These are phyloP conservation scores for Papiliotrema flavescens DNA, from an alignment of 1,284 basidiomycete species.

Conservation along the genomic window DNA sequence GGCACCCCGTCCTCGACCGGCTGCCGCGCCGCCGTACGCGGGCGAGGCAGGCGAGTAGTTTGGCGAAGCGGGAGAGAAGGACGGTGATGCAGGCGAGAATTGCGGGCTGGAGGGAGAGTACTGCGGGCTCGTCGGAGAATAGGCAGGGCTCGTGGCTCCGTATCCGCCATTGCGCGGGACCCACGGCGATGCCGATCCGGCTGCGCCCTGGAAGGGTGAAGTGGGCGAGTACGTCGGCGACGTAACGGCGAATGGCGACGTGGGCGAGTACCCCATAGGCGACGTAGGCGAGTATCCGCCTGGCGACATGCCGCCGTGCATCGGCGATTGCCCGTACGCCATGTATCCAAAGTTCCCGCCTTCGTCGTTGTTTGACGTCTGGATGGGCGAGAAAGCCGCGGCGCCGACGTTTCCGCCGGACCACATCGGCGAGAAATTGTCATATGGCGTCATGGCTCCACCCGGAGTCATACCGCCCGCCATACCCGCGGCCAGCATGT, in stretches of 20 bases:
- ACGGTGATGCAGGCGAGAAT: conserved; percentile 67
- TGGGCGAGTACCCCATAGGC: conserved; percentile 64
- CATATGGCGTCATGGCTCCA: conserved; percentile 83
- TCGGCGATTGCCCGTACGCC: conserved; percentile 76
- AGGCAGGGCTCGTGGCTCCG: conserved; percentile 57
- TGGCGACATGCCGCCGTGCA: conserved; percentile 57
- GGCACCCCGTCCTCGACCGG: neutral
- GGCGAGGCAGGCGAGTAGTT: conserved; percentile 38
- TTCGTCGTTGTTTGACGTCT: conserved; percentile 76
- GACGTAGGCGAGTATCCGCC: conserved; percentile 58
- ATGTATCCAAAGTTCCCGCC: conserved; percentile 68
- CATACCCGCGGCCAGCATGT: conserved; percentile 71
- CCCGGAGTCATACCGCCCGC: conserved; percentile 91
- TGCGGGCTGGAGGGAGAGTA: conserved; percentile 86
- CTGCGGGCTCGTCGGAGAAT: conserved; percentile 77
- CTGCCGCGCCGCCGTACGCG: conserved; percentile 20
- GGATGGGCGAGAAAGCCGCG: conserved; percentile 91
- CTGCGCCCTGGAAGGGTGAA: conserved; percentile 69
- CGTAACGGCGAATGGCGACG: conserved; percentile 62
- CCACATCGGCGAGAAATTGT: conserved; percentile 68
- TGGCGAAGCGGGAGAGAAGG: conserved; percentile 53
- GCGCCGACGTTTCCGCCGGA: conserved; percentile 67
- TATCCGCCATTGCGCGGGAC: conserved; percentile 55
- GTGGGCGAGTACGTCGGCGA: conserved; percentile 59
- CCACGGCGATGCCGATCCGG: conserved; percentile 68